Evolutionary conservation across 2,329 filamentous ascomycete species (phyloP), one percentile per base, ranked within the genome.

Genomic region (Diaporthe caulivora): DNA sequence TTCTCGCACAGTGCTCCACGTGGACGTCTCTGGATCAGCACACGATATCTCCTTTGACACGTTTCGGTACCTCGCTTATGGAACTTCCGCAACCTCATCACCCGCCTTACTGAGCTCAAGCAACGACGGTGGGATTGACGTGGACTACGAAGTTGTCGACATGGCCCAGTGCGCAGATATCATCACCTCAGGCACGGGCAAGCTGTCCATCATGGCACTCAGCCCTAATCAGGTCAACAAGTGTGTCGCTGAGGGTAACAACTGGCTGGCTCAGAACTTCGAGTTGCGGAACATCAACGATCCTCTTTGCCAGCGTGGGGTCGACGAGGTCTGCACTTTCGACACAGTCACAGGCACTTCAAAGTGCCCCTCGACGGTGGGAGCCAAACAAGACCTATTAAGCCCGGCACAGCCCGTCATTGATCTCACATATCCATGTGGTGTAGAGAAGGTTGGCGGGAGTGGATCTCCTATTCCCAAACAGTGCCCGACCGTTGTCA

Each of bases 21-120:
- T 91, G 75, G 90, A 91, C 83, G 80, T 83, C 68, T 91, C 89
- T 0, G 84, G 83, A 53, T 89, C 88, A 64, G 89, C 89, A 69
- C 80, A 89, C 80, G 90, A 91, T 80, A 86, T 91, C 82, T 87
- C 84, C 68, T 91, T 91, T 83, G 89, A 91, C 75, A 89, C 89
- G 65, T 91, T 88, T 88, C 90, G 90, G 84, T 87, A 87, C 78
- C 87, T 91, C 53, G 80, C 81, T 77, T 87, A 84, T 44, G 89
- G 89, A 76, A 77, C 84, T 74, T 83, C 84, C 17, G 89, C 89
- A 53, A 82, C 80, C 10, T 79, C 55, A 15, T 71, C 68, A 21
- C 68, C 68, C 3, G 68, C 68, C 10, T 37, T 71, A 3, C 44
- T 83, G 18, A 78, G 83, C 65, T 88, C 88, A 18, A 81, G 83